Percentiles rank a stretch among this genome's conserved stretches.
These are phyloP conservation scores for Orbilia blumenaviensis DNA, from an alignment of 2,329 filamentous ascomycete species.

Conservation along the genomic window DNA sequence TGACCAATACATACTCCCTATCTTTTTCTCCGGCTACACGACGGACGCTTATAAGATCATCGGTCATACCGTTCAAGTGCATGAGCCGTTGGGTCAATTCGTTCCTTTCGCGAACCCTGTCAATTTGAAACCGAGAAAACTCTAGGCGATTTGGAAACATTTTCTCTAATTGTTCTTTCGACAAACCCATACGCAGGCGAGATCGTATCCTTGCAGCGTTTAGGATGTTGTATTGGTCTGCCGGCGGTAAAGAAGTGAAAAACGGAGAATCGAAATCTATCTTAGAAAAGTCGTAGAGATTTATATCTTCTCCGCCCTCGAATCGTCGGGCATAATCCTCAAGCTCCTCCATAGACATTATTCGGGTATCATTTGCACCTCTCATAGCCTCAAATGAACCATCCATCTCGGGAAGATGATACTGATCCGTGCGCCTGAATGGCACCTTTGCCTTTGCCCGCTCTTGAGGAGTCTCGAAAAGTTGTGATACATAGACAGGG, in stretches of 20 bases:
- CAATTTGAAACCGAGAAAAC: conserved; percentile 95
- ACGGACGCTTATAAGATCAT: conserved; percentile 71
- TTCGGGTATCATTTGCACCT: conserved; percentile 86
- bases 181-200: conserved; percentile 91
- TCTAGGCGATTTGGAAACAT: conserved; percentile 99
- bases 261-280: conserved; percentile 98
- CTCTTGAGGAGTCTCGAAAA: conserved; percentile 81
- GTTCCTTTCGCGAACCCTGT: conserved; percentile 89
- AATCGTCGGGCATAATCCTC: conserved; percentile 95
- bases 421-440: conserved; percentile 92
- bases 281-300: conserved; percentile 75
- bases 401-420: conserved; percentile 89
- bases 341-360: conserved; percentile 94
- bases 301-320: conserved; percentile 86
- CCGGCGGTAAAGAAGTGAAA: conserved; percentile 87
- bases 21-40: conserved; percentile 85
- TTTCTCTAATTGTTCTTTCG: conserved; percentile 90
- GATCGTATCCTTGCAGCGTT: conserved; percentile 91
- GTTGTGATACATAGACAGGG: conserved; percentile 89
- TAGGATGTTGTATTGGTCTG: conserved; percentile 94
- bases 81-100: conserved; percentile 93
- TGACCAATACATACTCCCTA: conserved; percentile 93
- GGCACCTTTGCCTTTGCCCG: conserved; percentile 71
- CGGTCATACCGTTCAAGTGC: conserved; percentile 90
- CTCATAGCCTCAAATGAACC: conserved; percentile 80